phyloP scores from a whole-genome alignment of 2,329 filamentous ascomycete species.

The Aspergillus candidus region DNA sequence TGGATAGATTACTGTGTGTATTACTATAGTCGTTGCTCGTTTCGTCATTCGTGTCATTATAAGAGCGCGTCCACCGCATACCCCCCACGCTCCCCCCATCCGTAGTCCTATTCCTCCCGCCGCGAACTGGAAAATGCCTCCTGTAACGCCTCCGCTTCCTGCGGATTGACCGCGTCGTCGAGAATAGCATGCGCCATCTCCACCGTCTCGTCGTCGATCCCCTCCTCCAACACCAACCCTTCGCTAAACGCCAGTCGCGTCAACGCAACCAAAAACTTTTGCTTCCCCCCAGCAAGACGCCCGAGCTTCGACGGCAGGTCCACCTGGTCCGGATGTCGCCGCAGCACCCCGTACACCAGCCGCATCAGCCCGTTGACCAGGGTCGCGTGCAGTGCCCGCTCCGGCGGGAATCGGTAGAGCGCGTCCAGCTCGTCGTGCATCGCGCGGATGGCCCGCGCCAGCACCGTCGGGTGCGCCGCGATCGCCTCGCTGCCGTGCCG shows the following conservation, averaged over 20 bases:
- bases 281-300: conserved; percentile 63
- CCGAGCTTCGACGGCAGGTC: conserved; percentile 68
- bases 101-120: conserved; percentile 24
- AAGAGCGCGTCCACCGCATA: no score
- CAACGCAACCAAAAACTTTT: conserved; percentile 75
- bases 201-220: conserved; percentile 69
- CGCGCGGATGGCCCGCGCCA: conserved; percentile 69
- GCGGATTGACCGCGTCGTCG: conserved; percentile 72
- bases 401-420: conserved; percentile 50
- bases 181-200: conserved; percentile 77
- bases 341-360: conserved; percentile 56
- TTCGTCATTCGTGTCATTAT: no score
- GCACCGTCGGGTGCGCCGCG: conserved; percentile 59
- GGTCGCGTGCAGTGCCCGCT: conserved; percentile 41
- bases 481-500: conserved; percentile 58
- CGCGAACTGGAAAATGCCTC: conserved; percentile 40
- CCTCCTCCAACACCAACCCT: conserved; percentile 67
- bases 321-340: conserved; percentile 54
- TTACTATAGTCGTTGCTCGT: no score
- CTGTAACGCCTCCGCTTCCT: conserved; percentile 61
- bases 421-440: conserved; percentile 65
- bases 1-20: no score
- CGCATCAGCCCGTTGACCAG: conserved; percentile 56
- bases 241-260: conserved; percentile 83
- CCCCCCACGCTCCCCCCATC: no score